A percentile compares a stretch with the other conserved stretches of the same genome.
Conservation (phyloP, 768 basidiomycete genomes). For the Coprinopsis strossmayeri region DNA sequence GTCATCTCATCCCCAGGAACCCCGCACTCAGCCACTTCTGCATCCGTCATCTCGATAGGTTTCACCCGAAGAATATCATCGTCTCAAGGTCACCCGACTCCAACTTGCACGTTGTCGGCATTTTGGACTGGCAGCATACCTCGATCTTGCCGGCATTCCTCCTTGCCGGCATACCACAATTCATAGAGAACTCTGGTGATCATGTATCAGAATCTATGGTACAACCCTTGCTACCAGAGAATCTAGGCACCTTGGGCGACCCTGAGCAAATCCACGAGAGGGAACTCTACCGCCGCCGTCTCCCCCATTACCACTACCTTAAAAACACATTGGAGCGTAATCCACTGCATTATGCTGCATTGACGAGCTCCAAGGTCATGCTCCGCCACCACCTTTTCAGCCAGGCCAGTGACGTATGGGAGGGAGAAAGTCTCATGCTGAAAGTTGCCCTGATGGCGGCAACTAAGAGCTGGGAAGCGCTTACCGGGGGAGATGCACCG, state of each 20-base stretch:
- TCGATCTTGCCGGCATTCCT: constrained; percentile 48
- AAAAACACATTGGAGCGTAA: no score
- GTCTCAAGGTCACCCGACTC: constrained; percentile 41
- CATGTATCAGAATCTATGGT: constrained; percentile 28
- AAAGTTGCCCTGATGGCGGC: no score
- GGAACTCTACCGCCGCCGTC: constrained; percentile 35
- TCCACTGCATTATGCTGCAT: no score
- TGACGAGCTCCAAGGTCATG: no score
- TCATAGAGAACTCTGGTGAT: constrained; percentile 43
- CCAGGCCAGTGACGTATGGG: no score
- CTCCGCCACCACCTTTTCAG: no score
- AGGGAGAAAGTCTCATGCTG: no score
- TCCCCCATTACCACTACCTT: no score
- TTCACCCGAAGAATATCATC: constrained; percentile 43
- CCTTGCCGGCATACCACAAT: constrained; percentile 35
- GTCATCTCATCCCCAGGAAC: constrained; percentile 39
- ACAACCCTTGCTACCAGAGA: constrained; percentile 37
- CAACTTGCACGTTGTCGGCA: constrained; percentile 29
- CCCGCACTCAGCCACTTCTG: constrained; percentile 32
- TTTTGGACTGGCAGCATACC: constrained; percentile 53
- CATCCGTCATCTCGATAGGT: constrained; percentile 51
- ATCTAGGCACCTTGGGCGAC: constrained; percentile 34
- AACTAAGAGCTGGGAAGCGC: no score
- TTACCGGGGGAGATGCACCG: no score
- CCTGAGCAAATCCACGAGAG: constrained; percentile 22